Base-by-base conservation (phyloP, 2,329 filamentous ascomycete species). In the Rutstroemia sp. region DNA sequence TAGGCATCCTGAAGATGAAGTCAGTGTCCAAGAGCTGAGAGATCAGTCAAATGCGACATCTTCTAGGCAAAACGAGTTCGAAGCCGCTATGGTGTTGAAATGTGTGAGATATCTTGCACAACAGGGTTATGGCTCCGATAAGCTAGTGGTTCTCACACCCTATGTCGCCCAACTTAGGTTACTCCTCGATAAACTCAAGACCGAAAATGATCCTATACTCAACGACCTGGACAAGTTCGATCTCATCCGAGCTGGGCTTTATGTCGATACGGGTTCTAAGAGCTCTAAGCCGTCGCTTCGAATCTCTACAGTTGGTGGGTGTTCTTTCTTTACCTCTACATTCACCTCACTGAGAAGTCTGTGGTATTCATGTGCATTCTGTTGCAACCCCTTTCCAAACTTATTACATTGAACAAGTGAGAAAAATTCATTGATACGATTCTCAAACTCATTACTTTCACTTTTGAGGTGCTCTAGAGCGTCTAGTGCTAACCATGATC, bases 111-210 rank as follows among this genome's bases (percentile, higher is more conserved):
- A 89, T 61, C 70, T 92, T 0, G 82, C 74, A 0, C 87, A 89
- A 58, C 87, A 92, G 61, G 86, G 86, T 0, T 91, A 90, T 63
- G 75, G 76, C 4, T 82, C 83, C 0, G 74, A 82, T 3, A 72
- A 87, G 2, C 73, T 90, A 10, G 86, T 89, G 0, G 73, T 92
- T 0, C 68, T 91, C 1, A 88, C 86, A 0, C 87, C 88, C 0
- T 91, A 92, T 61, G 73, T 90, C 0, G 87, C 86, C 0, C 87
- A 90, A 61, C 68, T 91, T 0, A 76, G 72, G 2, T 72, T 86
- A 0, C 71, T 91, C 1, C 68, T 72, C 17, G 74, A 82, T 0
- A 73, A 70, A 0, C 70, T 90, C 5, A 71, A 71, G 4, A 68
- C 75, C 9, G 76, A 83, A 0, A 82, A 81, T 49, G 86, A 90